These are phyloP conservation scores for Tuber brumale DNA, from an alignment of 495 filamentous ascomycete genomes.

Conservation along the genomic window DNA sequence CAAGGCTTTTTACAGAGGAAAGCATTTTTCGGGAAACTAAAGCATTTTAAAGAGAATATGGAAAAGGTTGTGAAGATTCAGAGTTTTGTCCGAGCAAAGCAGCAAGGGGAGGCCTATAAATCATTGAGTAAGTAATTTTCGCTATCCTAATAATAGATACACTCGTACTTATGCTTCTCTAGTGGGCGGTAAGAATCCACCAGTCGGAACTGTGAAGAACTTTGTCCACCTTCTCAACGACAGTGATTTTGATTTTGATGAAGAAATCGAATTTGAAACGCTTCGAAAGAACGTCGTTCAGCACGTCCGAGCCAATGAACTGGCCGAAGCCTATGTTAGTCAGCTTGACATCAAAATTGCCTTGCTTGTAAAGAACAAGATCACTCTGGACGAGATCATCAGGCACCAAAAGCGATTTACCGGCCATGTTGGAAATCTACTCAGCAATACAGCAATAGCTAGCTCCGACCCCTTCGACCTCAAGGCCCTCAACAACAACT, in stretches of 20 bases:
- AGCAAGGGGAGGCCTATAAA: constrained; percentile 97
- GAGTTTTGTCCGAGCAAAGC: constrained; percentile 85
- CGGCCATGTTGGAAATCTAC: constrained; percentile 75
- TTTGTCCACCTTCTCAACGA: constrained; percentile 98
- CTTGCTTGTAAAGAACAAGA: constrained; percentile 97
- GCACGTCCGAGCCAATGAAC: constrained; percentile 92
- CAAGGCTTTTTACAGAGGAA: constrained; percentile 67
- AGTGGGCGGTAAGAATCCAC: constrained; percentile 94
- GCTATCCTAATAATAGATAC: neutral
- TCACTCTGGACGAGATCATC: constrained; percentile 95
- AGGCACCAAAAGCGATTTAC: constrained; percentile 96
- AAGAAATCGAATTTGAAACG: constrained; percentile 93
- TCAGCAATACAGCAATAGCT: constrained; percentile 78
- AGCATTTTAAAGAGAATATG: constrained; percentile 92
- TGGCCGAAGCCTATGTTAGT: constrained; percentile 95
- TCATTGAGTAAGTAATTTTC: constrained; percentile 32
- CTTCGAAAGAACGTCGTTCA: constrained; percentile 90
- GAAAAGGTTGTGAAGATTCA: constrained; percentile 97
- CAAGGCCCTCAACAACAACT: constrained; percentile 94
- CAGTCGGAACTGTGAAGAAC: constrained; percentile 90
- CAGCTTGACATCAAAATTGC: constrained; percentile 99
- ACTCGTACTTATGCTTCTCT: constrained; percentile 45
- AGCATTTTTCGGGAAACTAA: constrained; percentile 74
- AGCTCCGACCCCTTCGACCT: constrained; percentile 91
- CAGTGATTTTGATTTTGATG: constrained; percentile 97